These are phyloP conservation scores for Micractinium conductrix DNA, from an alignment of 139 green algal genomes.

Conservation along the genomic window DNA sequence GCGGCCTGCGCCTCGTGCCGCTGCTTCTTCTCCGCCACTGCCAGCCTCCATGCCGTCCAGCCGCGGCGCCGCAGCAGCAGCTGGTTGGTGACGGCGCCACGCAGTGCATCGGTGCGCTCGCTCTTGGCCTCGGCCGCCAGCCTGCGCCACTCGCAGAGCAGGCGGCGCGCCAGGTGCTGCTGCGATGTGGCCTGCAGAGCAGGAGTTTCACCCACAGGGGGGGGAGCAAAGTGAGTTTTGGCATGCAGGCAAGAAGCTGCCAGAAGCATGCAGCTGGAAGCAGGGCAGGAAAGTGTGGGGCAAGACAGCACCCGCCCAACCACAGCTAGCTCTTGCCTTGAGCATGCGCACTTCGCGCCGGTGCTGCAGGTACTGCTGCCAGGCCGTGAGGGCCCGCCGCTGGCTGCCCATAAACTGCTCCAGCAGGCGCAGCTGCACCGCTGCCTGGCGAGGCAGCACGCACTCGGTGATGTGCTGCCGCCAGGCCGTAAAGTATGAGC, in stretches of 20 bases:
- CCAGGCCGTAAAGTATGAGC: constrained; percentile 1
- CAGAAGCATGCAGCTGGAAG: too few species aligned
- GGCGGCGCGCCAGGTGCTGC: neutral
- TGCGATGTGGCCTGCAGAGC: neutral
- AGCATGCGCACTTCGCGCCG: neutral
- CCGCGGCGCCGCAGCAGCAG: constrained; percentile 5
- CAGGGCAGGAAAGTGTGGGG: too few species aligned
- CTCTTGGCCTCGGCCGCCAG: neutral
- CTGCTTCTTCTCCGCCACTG: neutral
- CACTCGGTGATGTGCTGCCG: neutral
- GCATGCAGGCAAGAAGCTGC: too few species aligned
- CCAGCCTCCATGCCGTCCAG: constrained; percentile 3
- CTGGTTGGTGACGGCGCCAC: neutral
- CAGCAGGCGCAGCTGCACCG: constrained; percentile 2
- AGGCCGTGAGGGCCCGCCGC: constrained; percentile 5
- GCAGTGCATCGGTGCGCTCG: neutral
- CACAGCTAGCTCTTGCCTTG: neutral
- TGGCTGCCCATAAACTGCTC: constrained; percentile 21
- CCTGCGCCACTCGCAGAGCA: neutral
- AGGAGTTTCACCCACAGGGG: too few species aligned
- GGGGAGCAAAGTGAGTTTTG: too few species aligned
- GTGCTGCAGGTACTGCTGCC: neutral
- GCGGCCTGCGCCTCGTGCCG: too few species aligned
- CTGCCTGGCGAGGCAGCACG: constrained; percentile 6
- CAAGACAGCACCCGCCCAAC: too few species aligned